Conservation (phyloP, 371 early-diverging fungal species). For the Blakeslea trispora region DNA sequence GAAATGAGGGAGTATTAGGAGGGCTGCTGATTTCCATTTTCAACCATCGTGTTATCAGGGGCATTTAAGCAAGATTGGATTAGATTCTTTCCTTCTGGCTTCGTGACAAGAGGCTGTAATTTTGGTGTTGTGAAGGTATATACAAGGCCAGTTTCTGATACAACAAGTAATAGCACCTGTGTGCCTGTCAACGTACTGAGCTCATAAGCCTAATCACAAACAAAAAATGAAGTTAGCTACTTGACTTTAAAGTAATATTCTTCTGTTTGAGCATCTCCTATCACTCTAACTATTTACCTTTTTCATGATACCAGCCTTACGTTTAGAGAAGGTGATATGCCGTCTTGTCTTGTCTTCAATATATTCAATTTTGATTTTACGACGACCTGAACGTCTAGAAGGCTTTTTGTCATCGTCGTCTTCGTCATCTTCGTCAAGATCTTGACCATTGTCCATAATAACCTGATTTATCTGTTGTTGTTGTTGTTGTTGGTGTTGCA, state of each 20-base stretch:
- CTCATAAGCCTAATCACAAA: slow-evolving; percentile 85
- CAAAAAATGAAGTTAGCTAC: too few relatives aligned
- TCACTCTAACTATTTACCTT: slow-evolving; percentile 59
- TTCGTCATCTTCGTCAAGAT: slow-evolving; percentile 19
- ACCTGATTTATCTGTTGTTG: slow-evolving; percentile 11
- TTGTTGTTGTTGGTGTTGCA: slow-evolving; percentile 11
- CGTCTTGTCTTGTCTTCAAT: slow-evolving; percentile 91
- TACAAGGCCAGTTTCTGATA: slow-evolving; percentile 95
- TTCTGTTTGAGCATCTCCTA: too few relatives aligned
- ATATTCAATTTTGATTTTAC: slow-evolving; percentile 94
- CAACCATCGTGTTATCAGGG: slow-evolving; percentile 68
- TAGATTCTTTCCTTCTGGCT: slow-evolving; percentile 87
- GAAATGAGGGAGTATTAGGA: slow-evolving; percentile 84
- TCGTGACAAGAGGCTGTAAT: slow-evolving; percentile 90
- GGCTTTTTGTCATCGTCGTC: slow-evolving; percentile 44
- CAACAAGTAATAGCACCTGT: slow-evolving; percentile 91
- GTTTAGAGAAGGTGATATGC: slow-evolving; percentile 94
- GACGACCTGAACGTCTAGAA: slow-evolving; percentile 72
- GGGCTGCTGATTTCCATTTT: slow-evolving; percentile 65
- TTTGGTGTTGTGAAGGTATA: slow-evolving; percentile 98
- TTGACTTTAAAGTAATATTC: too few relatives aligned
- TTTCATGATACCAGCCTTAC: slow-evolving; percentile 98
- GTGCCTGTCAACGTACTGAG: slow-evolving; percentile 94
- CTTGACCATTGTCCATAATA: slow-evolving; percentile 24
- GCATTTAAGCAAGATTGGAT: slow-evolving; percentile 92